Evolutionary conservation across 495 filamentous ascomycete species (phyloP), one percentile per base, ranked within the genome.

Genomic region (Xylaria scruposa): DNA sequence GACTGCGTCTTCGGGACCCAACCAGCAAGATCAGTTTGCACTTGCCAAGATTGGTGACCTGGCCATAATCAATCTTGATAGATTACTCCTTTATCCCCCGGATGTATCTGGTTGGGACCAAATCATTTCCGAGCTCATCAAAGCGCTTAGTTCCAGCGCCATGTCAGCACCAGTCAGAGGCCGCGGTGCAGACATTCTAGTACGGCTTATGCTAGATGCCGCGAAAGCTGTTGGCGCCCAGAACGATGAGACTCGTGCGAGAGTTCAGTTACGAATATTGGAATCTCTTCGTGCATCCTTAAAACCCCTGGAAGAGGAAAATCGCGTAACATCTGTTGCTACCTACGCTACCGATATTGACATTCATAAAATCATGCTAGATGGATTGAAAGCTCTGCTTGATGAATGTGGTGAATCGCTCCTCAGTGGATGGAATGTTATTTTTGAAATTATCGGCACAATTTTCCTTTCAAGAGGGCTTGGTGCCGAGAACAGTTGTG

Each of bases 391-490:
- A 74, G 88, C 86, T 68, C 89, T 97, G 21, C 84, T 99, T 8
- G 96, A 98, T 75, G 92, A 95, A 70, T 95, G 91, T 76, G 96
- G 95, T 2, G 96, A 98, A 73, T 86, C 89, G 0, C 87, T 99
- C 29, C 84, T 90, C 10, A 88, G 88, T 66, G 94, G 94, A 26
- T 99, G 96, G 96, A 88, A 91, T 58, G 85, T 92, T 61, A 90
- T 92, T 5, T 97, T 99, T 74, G 90, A 91, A 61, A 90, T 98
- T 67, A 92, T 98, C 68, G 88, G 89, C 65, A 97, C 90, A 74
- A 92, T 95, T 5, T 98, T 98, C 76, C 81, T 90, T 64, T 81
- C 78, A 38, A 78, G 77, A 62, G 78, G 73, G 7, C 69, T 79
- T 4, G 68, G 59, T 56, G 36, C 75, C 38, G 82, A 78, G 49